A percentile compares a stretch with the other conserved stretches of the same genome.
These are phyloP conservation scores for Phytopythium litorale DNA, from an alignment of 352 stramenopile genomes.

Conservation along the genomic window DNA sequence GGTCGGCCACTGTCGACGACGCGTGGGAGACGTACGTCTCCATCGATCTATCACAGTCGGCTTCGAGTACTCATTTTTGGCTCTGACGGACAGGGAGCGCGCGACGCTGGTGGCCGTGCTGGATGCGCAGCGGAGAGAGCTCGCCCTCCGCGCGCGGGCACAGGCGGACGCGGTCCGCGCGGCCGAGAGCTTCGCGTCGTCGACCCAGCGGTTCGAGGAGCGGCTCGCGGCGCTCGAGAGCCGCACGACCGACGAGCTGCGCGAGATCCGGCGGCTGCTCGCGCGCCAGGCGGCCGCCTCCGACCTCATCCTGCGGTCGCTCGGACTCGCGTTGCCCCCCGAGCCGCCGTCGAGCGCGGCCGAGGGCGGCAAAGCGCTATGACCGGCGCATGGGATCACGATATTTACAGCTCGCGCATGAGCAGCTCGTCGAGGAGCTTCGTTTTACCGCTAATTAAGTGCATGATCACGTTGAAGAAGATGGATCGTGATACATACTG, in stretches of 20 bases:
- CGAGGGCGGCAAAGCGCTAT: neutral
- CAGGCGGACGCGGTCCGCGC: conserved; percentile 51
- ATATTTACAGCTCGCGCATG: neutral
- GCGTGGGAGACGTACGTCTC: conserved; percentile 37
- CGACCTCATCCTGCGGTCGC: conserved; percentile 49
- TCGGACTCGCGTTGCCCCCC: conserved; percentile 25
- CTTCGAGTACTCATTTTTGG: no score
- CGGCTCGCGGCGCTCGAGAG: conserved; percentile 46
- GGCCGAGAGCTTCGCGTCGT: conserved; percentile 48
- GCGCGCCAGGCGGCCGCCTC: conserved; percentile 36
- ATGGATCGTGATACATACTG: no score
- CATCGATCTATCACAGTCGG: neutral
- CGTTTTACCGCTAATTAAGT: neutral
- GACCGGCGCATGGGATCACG: neutral
- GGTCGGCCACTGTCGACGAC: conserved; percentile 13
- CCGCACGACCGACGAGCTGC: conserved; percentile 33
- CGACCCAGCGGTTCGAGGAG: conserved; percentile 56
- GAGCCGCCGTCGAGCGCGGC: neutral
- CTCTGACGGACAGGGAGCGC: conserved; percentile 34
- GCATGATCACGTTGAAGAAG: neutral
- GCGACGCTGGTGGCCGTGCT: conserved; percentile 53
- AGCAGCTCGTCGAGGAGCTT: no score
- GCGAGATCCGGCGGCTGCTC: conserved; percentile 40
- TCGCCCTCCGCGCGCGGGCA: conserved; percentile 44
- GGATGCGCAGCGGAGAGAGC: conserved; percentile 52